Conservation (phyloP, 352 stramenopile genomes). For the Phytophthora foliorum region DNA sequence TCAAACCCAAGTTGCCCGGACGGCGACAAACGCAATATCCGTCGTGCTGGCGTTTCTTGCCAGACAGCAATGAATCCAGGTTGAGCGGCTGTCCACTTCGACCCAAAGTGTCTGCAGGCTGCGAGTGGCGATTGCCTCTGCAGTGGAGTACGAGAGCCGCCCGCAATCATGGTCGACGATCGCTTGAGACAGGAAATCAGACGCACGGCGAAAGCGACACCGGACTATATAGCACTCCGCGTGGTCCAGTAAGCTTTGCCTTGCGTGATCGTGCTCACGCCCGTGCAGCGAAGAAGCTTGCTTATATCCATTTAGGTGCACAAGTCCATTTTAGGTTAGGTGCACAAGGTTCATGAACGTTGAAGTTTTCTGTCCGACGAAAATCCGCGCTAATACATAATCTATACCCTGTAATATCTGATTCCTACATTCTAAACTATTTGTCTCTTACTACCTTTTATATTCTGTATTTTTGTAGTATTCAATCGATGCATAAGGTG, state of each 20-base stretch:
- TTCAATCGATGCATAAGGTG: neutral
- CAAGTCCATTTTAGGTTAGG: too few species aligned
- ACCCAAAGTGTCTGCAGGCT: neutral
- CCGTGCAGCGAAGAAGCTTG: neutral
- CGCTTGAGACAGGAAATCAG: slow-evolving; percentile 39
- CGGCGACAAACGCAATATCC: neutral
- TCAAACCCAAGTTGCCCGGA: too few species aligned
- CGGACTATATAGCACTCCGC: neutral
- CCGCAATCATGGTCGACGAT: slow-evolving; percentile 24
- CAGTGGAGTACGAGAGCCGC: neutral
- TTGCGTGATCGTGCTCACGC: neutral
- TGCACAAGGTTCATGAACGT: too few species aligned
- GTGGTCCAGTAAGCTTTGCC: neutral
- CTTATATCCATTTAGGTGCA: too few species aligned
- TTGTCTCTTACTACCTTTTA: neutral
- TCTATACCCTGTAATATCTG: neutral
- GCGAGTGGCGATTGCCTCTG: neutral
- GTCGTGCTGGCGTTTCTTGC: slow-evolving; percentile 1
- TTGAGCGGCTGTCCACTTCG: slow-evolving; percentile 1
- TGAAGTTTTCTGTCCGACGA: neutral
- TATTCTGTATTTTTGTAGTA: neutral
- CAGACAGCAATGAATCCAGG: slow-evolving; percentile 6
- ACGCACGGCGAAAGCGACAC: slow-evolving; percentile 19
- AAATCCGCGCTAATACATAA: neutral
- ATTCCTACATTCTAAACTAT: too few species aligned